Conservation (phyloP, 306 rosid genomes). For the Castanea sativa region DNA sequence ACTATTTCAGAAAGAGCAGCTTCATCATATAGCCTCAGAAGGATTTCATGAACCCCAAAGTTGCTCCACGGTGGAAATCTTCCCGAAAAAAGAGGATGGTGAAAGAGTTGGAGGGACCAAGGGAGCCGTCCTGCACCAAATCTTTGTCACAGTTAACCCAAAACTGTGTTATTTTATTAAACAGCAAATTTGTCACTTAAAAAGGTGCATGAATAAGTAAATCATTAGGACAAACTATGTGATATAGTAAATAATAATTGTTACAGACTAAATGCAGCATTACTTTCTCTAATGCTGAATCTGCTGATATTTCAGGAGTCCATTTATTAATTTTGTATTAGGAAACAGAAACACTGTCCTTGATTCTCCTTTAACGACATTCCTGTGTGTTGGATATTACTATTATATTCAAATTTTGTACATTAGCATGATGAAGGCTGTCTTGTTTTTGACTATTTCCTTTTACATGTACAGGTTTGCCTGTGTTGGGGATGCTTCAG, state of each 20-base stretch:
- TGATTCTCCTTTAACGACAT: too few relatives aligned
- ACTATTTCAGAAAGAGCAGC: slow-evolving; percentile 53
- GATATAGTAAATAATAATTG: too few relatives aligned
- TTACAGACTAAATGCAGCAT: neutral
- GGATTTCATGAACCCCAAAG: slow-evolving; percentile 10
- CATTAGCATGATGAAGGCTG: neutral
- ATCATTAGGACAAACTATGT: too few relatives aligned
- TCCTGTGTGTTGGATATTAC: too few relatives aligned
- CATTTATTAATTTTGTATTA: too few relatives aligned
- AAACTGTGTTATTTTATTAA: slow-evolving; percentile 68
- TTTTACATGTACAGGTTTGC: slow-evolving; percentile 36
- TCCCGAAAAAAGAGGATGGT: neutral
- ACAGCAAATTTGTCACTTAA: slow-evolving; percentile 55
- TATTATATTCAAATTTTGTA: too few relatives aligned
- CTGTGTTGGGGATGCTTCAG: slow-evolving; percentile 25
- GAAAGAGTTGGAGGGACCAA: slow-evolving; percentile 23
- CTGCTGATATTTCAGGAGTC: too few relatives aligned
- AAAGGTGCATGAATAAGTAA: slow-evolving; percentile 41
- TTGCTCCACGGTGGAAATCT: slow-evolving; percentile 4
- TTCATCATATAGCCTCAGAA: slow-evolving; percentile 38
- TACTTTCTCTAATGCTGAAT: too few relatives aligned
- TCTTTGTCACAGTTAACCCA: slow-evolving; percentile 77
- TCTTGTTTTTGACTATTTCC: neutral
- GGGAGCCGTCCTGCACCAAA: slow-evolving; percentile 44
- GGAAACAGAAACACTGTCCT: too few relatives aligned